Percentiles rank a stretch among this genome's conserved stretches.
These are phyloP conservation scores for Scenedesmus sp. DNA, from an alignment of 163 green algal species.

Conservation along the genomic window DNA sequence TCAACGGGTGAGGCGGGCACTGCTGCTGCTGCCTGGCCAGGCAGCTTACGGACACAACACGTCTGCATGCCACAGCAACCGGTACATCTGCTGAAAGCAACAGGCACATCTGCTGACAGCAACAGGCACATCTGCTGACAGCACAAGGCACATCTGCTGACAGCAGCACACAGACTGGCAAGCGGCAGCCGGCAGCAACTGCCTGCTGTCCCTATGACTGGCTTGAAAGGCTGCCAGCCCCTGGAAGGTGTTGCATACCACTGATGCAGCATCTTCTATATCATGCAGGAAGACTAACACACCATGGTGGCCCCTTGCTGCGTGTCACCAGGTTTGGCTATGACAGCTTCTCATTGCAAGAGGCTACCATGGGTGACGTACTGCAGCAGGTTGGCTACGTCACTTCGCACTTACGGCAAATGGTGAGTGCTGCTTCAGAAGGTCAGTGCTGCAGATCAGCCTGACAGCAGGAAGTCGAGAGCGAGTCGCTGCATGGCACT, in stretches of 20 bases:
- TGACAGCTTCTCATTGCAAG: background rate
- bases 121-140: no score
- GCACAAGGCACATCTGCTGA: no score
- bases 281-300: background rate
- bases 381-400: background rate
- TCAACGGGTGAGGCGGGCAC: background rate
- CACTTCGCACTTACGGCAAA: conserved; percentile 25
- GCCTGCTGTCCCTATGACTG: no score
- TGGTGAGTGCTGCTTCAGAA: conserved; percentile 9
- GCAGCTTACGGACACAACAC: no score
- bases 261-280: background rate
- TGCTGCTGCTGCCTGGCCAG: background rate
- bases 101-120: no score
- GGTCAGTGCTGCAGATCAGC: no score
- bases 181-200: no score
- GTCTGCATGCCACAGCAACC: background rate
- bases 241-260: background rate
- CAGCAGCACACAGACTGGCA: no score
- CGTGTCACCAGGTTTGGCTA: conserved; percentile 13
- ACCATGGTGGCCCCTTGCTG: background rate
- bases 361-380: background rate
- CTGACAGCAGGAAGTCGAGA: no score
- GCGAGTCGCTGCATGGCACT: no score
- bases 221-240: no score
- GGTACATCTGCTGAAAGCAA: no score